Conservation (phyloP, 1,139 yeast genomes). For the Yamadazyma friedrichii region DNA sequence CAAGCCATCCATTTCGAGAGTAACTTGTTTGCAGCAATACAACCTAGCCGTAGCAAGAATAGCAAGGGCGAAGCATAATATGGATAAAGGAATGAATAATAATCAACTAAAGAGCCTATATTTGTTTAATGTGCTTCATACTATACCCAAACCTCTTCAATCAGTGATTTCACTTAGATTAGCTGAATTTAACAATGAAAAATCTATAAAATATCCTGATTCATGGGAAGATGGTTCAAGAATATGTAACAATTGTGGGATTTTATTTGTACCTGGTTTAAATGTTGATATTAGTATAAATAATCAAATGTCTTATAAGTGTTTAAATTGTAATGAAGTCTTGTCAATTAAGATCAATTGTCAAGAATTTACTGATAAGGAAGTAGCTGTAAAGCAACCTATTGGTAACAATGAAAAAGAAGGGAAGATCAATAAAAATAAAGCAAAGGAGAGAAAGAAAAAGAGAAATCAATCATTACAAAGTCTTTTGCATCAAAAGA, state of each 20-base stretch:
- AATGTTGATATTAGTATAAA: slow-evolving; percentile 26
- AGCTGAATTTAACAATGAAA: slow-evolving; percentile 20
- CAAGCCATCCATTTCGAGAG: no score
- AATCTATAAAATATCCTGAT: slow-evolving; percentile 29
- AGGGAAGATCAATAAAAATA: slow-evolving; percentile 5
- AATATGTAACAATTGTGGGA: slow-evolving; percentile 48
- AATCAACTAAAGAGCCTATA: slow-evolving; percentile 22
- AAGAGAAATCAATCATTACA: slow-evolving; percentile 35
- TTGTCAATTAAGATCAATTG: background rate
- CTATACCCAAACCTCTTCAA: background rate
- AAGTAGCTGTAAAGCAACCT: background rate
- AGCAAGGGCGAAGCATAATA: background rate
- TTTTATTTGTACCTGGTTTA: slow-evolving; percentile 44
- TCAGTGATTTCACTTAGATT: slow-evolving; percentile 12
- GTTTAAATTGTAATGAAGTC: slow-evolving; percentile 13
- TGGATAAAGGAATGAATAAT: slow-evolving; percentile 10
- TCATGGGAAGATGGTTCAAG: slow-evolving; percentile 21
- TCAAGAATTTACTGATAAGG: background rate
- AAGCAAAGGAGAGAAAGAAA: slow-evolving; percentile 26
- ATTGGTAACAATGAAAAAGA: background rate
- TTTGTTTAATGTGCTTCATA: slow-evolving; percentile 30
- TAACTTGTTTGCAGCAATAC: no score
- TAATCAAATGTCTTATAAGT: slow-evolving; percentile 12
- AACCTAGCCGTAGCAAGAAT: no score
- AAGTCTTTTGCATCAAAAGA: slow-evolving; percentile 42